Evolutionary conservation across 2,329 filamentous ascomycete genomes (phyloP).

Genomic region (Ramichloridium luteum): DNA sequence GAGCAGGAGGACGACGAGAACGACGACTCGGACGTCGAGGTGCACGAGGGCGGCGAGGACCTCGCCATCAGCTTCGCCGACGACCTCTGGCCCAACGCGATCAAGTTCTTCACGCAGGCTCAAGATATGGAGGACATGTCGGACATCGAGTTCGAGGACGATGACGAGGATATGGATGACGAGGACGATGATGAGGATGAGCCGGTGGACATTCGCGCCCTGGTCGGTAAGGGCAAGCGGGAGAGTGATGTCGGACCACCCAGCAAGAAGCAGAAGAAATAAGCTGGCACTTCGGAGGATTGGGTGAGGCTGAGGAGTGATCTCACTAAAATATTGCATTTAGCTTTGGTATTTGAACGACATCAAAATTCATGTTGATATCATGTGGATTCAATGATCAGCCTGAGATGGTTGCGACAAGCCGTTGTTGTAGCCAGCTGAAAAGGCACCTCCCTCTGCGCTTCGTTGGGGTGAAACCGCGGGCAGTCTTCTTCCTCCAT

Average conservation of each 20-base stretch:
- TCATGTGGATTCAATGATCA: no score
- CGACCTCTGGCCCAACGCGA: conserved; percentile 77
- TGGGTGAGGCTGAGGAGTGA: no score
- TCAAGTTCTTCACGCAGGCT: conserved; percentile 72
- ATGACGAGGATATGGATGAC: conserved; percentile 38
- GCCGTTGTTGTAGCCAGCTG: no score
- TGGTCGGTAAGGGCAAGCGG: conserved; percentile 35
- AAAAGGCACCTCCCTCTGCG: no score
- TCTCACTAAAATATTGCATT: no score
- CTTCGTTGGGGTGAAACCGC: no score
- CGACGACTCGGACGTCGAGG: conserved; percentile 60
- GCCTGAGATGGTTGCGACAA: no score
- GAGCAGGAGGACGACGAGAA: conserved; percentile 37
- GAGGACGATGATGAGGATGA: conserved; percentile 46
- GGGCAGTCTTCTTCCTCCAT: no score
- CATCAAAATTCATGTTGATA: no score
- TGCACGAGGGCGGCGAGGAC: conserved; percentile 79
- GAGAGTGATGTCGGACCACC: conserved; percentile 30
- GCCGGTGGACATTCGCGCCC: conserved; percentile 33
- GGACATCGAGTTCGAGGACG: conserved; percentile 57
- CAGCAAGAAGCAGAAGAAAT: conserved; percentile 29
- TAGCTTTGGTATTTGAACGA: no score
- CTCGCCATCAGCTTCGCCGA: conserved; percentile 70
- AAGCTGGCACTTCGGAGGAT: no score
- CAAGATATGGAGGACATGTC: conserved; percentile 55